Evolutionary conservation across 2,329 filamentous ascomycete species (phyloP), one percentile per base, ranked within the genome.

Genomic region (Alternaria brassicicola): DNA sequence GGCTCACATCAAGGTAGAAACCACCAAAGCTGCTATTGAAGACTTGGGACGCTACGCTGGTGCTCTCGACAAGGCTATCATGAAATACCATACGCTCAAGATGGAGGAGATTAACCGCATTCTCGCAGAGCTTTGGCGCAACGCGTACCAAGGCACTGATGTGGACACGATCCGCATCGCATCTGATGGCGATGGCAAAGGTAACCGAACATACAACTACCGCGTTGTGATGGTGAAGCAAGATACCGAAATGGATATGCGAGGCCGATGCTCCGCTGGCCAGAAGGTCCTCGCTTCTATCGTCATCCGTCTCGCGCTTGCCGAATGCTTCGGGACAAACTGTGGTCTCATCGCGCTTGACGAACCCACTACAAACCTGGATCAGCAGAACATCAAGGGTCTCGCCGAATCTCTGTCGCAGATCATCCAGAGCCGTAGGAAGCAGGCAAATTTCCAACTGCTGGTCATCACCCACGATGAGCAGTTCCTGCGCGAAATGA

Each of bases 401-500:
- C 84, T 99, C 41, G 95, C 95, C 8, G 85, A 90, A 75, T 92
- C 90, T 45, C 80, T 99, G 69, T 89, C 95, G 71, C 86, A 89
- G 70, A 97, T 99, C 72, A 98, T 99, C 79, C 85, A 89, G 69
- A 81, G 88, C 15, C 88, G 96, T 7, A 87, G 90, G 75, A 87
- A 89, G 61, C 95, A 99, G 83, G 86, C 88, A 55, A 99, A 99
- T 76, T 97, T 99, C 78, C 96, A 99, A 82, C 86, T 99, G 55
- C 95, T 99, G 73, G 92, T 99, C 72, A 99, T 99, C 77, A 99
- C 95, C 4, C 95, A 99, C 82, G 95, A 99, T 79, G 96, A 98
- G 80, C 92, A 97, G 72, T 99, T 99, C 71, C 75, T 99, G 73
- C 86, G 90, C 53, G 88, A 93, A 72, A 99, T 99, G 95, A 89